Conservation (phyloP, 306 rosid genomes). For the Inga laurina region DNA sequence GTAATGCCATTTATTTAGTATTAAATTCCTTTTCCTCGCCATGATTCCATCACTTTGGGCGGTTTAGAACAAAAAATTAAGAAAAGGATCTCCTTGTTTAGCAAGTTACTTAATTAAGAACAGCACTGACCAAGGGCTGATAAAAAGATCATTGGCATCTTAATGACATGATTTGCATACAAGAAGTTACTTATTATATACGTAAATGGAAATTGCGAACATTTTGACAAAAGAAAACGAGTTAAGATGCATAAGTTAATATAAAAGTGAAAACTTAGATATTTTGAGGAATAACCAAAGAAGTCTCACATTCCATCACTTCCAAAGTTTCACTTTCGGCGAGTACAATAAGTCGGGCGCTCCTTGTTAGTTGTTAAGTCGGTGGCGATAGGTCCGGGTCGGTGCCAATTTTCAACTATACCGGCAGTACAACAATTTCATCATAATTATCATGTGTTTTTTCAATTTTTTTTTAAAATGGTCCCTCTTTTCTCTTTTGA, state of each 20-base stretch:
- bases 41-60: not conserved
- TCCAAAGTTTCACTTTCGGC: slow-evolving; percentile 53
- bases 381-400: not conserved
- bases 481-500: too few species aligned
- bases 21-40: not conserved
- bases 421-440: not conserved
- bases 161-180: not conserved
- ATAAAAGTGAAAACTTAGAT: not conserved
- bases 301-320: slow-evolving; percentile 8
- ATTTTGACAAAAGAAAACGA: not conserved
- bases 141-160: not conserved
- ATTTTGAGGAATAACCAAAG: not conserved
- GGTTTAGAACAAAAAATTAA: too few species aligned
- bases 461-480: too few species aligned
- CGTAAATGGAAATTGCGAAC: not conserved
- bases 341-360: not conserved
- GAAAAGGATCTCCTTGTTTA: too few species aligned
- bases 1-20: too few species aligned
- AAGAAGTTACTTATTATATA: not conserved
- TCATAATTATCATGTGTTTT: not conserved
- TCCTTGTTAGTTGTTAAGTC: not conserved
- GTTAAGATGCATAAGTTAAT: not conserved
- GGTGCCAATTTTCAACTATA: not conserved
- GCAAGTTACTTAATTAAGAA: not conserved
- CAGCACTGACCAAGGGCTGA: not conserved